Evolutionary conservation across 257 asterid species (phyloP), one percentile per base, ranked within the genome.

Genomic region (Fraxinus pennsylvanica): DNA sequence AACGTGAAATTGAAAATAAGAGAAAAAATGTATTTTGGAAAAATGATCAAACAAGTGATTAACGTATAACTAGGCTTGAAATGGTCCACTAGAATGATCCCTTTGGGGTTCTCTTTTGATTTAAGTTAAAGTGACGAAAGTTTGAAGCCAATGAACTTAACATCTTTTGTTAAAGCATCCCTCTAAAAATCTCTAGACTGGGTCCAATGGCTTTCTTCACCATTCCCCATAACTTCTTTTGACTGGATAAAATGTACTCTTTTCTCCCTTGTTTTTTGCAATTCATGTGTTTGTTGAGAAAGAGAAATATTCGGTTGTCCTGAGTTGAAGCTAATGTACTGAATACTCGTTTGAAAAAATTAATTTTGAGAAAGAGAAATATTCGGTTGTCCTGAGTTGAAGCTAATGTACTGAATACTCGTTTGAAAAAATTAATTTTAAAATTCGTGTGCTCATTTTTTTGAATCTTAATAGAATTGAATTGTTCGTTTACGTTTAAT

Each of bases 221-320:
- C 81, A 82, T 83, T 85, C 81, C 82, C 92, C 68, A 86, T 83
- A 71, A 77, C 45, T 83, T 86, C 87, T 88, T 88, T 88, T 88
- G 92, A 88, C 90, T 83, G 87, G 10, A 80, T 76, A 84, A 84
- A 78, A 73, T 76, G 78, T 75, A 41, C 41, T 74, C 67, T 85
- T 83, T 85, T 83, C 84, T 85, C 27, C 78, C 41, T 65, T 73
- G 9, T 54, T 57, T 70, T 72, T 41, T 21, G 30, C 33, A 41
- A 63, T 30, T 73, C 61, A 73, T 21, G 21, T 41, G 45, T 29
- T 29, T 30, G 33, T 30, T 30, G 12, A 39, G 45, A 39, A 32
- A 68, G 5, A 50, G n/a, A 6, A 0, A 13, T 68, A 27, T 3
- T 1, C 32, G 32, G 32, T 30, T 30, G 32, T 30, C 32, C 1